Conservation (phyloP, 768 basidiomycete species). For the Daedaleopsis nitida region DNA sequence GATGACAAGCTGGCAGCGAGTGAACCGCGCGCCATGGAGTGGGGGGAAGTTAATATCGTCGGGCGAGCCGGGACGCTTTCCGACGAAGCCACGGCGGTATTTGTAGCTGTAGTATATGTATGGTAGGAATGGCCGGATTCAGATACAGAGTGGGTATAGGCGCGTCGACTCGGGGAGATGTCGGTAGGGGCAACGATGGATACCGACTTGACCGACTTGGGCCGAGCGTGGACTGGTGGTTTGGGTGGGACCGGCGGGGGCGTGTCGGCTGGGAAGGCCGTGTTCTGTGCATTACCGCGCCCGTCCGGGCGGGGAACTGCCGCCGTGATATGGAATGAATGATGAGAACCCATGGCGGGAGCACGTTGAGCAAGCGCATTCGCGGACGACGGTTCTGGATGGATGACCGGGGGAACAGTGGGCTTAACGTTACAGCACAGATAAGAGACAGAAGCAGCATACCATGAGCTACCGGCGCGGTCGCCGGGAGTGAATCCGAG, state of each 20-base stretch:
- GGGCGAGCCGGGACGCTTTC: conserved; percentile 14
- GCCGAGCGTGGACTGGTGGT: conserved; percentile 3
- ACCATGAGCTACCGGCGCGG: neutral
- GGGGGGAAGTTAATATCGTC: conserved; percentile 14
- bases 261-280: neutral
- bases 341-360: neutral
- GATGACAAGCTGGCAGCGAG: conserved; percentile 4
- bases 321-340: neutral
- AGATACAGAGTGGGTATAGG: conserved; percentile 13
- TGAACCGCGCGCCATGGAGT: conserved; percentile 1
- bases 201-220: conserved; percentile 14
- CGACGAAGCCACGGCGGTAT: conserved; percentile 10
- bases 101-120: conserved; percentile 1
- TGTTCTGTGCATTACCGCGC: conserved; percentile 1
- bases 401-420: neutral
- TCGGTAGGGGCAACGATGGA: conserved; percentile 21
- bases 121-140: conserved; percentile 14
- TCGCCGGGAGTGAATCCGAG: neutral
- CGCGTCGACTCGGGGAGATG: conserved; percentile 8
- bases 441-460: neutral
- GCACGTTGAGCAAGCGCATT: neutral
- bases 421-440: neutral
- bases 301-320: neutral
- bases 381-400: neutral
- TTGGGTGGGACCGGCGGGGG: conserved; percentile 23